Conservation (phyloP, 345 rosid species). For the Rhizophora apiculata region DNA sequence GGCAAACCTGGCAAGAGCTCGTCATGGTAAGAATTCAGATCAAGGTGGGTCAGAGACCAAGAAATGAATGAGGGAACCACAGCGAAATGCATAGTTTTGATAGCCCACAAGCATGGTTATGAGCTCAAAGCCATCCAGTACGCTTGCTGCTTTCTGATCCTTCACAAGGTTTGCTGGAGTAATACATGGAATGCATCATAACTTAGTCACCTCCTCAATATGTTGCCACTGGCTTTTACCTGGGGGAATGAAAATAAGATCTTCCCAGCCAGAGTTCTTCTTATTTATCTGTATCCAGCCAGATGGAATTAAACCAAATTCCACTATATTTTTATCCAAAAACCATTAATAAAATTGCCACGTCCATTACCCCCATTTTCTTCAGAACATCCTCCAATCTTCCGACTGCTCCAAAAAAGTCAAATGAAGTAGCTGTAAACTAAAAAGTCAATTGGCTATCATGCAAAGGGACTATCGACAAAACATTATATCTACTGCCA, state of each 20-base stretch:
- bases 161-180: not conserved
- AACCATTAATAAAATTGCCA: not conserved
- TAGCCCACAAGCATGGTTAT: too few relatives aligned
- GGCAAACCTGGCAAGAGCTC: too few relatives aligned
- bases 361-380: constrained; percentile 80
- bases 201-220: constrained; percentile 57
- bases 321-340: not conserved
- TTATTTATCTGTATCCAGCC: constrained; percentile 55
- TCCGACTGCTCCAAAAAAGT: constrained; percentile 54
- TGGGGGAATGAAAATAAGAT: constrained; percentile 85
- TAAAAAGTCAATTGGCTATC: not conserved
- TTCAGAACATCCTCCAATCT: constrained; percentile 80
- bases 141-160: too few relatives aligned
- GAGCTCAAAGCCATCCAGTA: too few relatives aligned
- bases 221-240: constrained; percentile 87
- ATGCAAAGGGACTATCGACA: too few relatives aligned
- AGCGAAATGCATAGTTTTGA: too few relatives aligned
- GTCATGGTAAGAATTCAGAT: too few relatives aligned
- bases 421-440: not conserved
- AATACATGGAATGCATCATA: constrained; percentile 17
- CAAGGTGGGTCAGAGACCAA: too few relatives aligned
- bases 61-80: too few relatives aligned
- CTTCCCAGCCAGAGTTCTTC: constrained; percentile 90
- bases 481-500: too few relatives aligned
- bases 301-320: constrained; percentile 11